Evolutionary conservation across 2,329 filamentous ascomycete species (phyloP).

Genomic region (Phialemoniopsis sp.): DNA sequence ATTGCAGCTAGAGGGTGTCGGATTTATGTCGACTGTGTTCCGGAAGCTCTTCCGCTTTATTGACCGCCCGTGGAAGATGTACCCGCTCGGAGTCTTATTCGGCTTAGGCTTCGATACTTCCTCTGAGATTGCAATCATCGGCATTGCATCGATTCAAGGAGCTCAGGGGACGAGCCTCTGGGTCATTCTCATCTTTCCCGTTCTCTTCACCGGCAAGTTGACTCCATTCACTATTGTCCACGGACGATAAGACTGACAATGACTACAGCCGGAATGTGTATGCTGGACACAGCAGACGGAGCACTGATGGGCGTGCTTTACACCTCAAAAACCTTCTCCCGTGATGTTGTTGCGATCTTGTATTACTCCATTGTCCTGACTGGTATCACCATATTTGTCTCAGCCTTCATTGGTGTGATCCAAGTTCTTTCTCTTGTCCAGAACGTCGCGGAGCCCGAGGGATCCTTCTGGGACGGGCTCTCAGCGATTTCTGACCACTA

Average conservation of each 20-base stretch:
- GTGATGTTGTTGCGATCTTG: conserved; percentile 82
- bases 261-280: conserved; percentile 77
- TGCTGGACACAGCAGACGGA: conserved; percentile 88
- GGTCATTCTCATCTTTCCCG: conserved; percentile 88
- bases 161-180: conserved; percentile 85
- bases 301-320: conserved; percentile 95
- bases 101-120: conserved; percentile 94
- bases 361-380: conserved; percentile 93
- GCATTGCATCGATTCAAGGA: conserved; percentile 84
- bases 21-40: conserved; percentile 68
- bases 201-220: conserved; percentile 74
- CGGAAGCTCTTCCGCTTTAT: conserved; percentile 72
- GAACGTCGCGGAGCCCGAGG: conserved; percentile 69
- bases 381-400: conserved; percentile 76
- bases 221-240: not conserved
- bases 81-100: conserved; percentile 82
- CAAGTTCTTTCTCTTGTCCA: conserved; percentile 77
- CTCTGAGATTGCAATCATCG: conserved; percentile 87
- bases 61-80: conserved; percentile 90
- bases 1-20: conserved; percentile 73
- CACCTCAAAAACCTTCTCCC: conserved; percentile 71
- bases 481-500: conserved; percentile 73
- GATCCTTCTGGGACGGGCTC: conserved; percentile 89
- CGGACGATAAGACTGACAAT: conserved; percentile 1
- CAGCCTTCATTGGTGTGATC: conserved; percentile 79